Conservation (phyloP, 305 asterid genomes). For the Nicotiana rustica region DNA sequence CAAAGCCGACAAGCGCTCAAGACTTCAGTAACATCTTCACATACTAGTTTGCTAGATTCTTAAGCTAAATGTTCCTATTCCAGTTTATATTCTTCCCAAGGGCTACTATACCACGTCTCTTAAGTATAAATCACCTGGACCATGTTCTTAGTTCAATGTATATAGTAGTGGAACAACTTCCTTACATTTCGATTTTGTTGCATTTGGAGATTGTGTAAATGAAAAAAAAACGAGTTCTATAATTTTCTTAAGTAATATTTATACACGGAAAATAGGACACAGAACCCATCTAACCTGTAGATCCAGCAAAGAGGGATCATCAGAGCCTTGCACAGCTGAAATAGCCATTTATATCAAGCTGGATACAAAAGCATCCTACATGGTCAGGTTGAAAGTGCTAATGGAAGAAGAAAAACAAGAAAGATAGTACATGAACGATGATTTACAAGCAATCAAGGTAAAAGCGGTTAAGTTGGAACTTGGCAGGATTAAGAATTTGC, state of each 20-base stretch:
- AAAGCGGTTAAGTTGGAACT: not conserved
- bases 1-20: not conserved
- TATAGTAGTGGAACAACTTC: not conserved
- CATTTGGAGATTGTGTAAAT: conserved; percentile 22
- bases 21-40: not conserved
- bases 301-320: not conserved
- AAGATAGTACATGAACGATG: not conserved
- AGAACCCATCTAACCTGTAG: conserved; percentile 3
- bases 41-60: not conserved
- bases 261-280: not conserved
- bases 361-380: conserved; percentile 31
- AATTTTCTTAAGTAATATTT: not conserved
- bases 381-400: conserved; percentile 21
- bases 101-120: not conserved
- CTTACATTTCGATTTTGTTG: not conserved
- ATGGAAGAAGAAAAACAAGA: not conserved
- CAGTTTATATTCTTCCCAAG: not conserved
- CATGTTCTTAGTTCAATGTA: conserved; percentile 7
- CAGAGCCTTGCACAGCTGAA: conserved; percentile 22
- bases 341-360: conserved; percentile 21
- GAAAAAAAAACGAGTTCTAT: not conserved
- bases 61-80: not conserved
- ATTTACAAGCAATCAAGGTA: conserved; percentile 21
- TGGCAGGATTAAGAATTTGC: conserved; percentile 12
- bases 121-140: not conserved